Evolutionary conservation across 768 basidiomycete species (phyloP).

Genomic region (Boletus insuetus): DNA sequence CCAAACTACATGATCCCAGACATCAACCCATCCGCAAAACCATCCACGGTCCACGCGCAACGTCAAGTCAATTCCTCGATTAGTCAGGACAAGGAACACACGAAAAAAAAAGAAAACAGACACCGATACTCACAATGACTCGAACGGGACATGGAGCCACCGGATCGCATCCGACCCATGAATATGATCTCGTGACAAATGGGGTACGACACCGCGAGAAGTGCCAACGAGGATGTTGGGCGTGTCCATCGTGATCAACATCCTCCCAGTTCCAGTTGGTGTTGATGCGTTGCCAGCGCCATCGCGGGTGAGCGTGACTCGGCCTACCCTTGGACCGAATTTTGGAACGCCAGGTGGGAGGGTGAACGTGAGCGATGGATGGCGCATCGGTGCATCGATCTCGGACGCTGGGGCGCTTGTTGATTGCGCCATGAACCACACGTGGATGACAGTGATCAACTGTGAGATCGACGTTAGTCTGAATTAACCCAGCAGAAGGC

Average conservation of each 20-base stretch:
- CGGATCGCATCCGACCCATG: slow-evolving; percentile 44
- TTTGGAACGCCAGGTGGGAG: slow-evolving; percentile 5
- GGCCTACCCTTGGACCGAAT: slow-evolving; percentile 30
- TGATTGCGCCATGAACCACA: slow-evolving; percentile 7
- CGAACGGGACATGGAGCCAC: slow-evolving; percentile 74
- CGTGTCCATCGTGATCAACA: slow-evolving; percentile 46
- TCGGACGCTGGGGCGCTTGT: background rate
- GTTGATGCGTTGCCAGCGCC: background rate
- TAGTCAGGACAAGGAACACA: background rate
- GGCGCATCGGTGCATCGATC: background rate
- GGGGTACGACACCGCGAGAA: slow-evolving; percentile 72
- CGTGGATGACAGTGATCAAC: background rate
- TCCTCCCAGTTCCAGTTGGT: background rate
- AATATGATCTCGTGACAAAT: slow-evolving; percentile 66
- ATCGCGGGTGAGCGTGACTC: slow-evolving; percentile 16
- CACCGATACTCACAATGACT: slow-evolving; percentile 67
- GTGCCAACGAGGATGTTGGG: slow-evolving; percentile 63
- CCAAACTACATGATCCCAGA: slow-evolving; percentile 44
- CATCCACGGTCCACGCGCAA: background rate
- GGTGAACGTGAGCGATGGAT: slow-evolving; percentile 20
- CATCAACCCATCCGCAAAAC: background rate
- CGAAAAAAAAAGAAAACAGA: background rate
- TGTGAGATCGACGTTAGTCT: background rate
- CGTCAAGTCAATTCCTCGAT: background rate
- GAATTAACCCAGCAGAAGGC: background rate